Base-by-base conservation (phyloP, 148 eudicot genomes). In the Rhododendron vialii region DNA sequence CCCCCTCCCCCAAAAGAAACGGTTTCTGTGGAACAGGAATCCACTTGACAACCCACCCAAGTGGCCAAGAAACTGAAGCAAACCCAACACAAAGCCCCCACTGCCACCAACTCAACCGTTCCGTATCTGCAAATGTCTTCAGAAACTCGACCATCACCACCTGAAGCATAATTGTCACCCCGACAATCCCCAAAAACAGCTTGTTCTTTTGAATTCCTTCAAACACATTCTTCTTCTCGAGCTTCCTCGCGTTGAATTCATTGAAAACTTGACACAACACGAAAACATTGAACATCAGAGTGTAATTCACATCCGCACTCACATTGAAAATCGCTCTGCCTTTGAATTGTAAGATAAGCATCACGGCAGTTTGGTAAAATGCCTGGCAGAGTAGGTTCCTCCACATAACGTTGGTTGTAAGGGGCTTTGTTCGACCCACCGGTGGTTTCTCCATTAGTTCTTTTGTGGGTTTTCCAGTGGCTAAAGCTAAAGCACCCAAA, bases 91-190 rank as follows among this genome's bases (percentile, higher is more conserved):
- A 88, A 2, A 76, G 80, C 0, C 85, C 87, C 89, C 89, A 88
- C 12, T 85, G 83, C 69, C 82, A 74, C 87, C 83, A 81, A 51
- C 51, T 65, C 45, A 88, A 65, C 53, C 89, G 36, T 61, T 84
- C 85, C 28, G 89, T 85, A 73, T 28, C 73, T 0, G 83, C 87
- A 88, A 61, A 82, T 55, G 38, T 41, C 57, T 88, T 82, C 79
- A 85, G 30, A 82, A 61, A 82, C 82, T 88, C 89, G 69, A 88
- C 87, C 87, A 88, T 85, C 78, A 88, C 79, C 69, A 85, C 87
- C 43, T 88, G 89, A 41, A 85, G 73, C 30, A 85, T 67, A 1
- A 88, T 15, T 4, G 73, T 88, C 15, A 63, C 65, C 28, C 69
- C 85, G 4, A 85, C 24, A 24, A 85, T 88, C 47, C 85, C 87